phyloP scores from a whole-genome alignment of 176 grass and related monocot species.

The Secale cereale region DNA sequence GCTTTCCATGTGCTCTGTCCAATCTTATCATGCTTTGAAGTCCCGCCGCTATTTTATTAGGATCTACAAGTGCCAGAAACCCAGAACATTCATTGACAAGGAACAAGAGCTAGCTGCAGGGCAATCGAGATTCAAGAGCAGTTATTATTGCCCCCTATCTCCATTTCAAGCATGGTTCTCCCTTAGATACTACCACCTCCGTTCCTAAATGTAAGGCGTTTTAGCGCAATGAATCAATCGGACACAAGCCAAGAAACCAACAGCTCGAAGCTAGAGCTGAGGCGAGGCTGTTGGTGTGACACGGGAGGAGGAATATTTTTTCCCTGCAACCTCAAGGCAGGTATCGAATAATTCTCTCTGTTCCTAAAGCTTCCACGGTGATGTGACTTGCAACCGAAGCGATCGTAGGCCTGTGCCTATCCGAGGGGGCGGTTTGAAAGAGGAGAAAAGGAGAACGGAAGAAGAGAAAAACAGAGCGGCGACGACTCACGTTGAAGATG shows the following conservation, averaged over 20 bases:
- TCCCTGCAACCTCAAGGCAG: neutral
- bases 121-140: neutral
- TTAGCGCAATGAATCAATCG: neutral
- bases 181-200: neutral
- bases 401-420: neutral
- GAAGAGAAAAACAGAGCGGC: neutral
- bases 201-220: too few relatives aligned
- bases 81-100: neutral
- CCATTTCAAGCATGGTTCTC: neutral
- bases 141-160: neutral
- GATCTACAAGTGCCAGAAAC: neutral
- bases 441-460: too few relatives aligned
- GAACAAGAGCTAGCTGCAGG: neutral
- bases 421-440: neutral
- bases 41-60: neutral
- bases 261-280: neutral
- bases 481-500: slow-evolving; percentile 74
- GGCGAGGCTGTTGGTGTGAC: neutral
- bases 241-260: neutral
- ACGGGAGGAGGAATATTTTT: neutral
- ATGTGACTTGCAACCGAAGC: slow-evolving; percentile 18
- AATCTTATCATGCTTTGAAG: neutral
- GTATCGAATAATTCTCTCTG: neutral
- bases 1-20: neutral
- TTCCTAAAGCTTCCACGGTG: neutral